Evolutionary conservation across 2,329 filamentous ascomycete genomes (phyloP), one percentile per base, ranked within the genome.

Genomic region (Phoma sp.): DNA sequence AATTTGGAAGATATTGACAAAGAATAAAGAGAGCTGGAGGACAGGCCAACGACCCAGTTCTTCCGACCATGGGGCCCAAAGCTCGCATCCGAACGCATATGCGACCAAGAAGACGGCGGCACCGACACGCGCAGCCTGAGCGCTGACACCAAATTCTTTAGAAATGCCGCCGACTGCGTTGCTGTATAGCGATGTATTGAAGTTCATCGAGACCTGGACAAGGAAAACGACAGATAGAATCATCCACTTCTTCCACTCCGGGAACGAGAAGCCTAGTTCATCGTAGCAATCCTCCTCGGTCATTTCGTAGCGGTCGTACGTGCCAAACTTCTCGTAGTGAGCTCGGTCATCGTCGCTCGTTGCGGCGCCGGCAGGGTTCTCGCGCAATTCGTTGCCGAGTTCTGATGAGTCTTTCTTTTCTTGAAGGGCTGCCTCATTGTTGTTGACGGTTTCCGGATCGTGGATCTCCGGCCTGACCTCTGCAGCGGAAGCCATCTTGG

Each of bases 51-150:
- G 85, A 17, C 91, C 91, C 42, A 93, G 80, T 67, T 95, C 91
- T 72, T 96, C 91, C 38, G 86, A 90, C 89, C 91, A 95, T 0
- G 91, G 91, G 0, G 91, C 91, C 91, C 91, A 95, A 0, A 93
- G 81, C 74, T 95, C 91, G 72, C 91, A 95, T 29, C 91, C 91
- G 70, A 95, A 93, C 30, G 90, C 91, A 72, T 96, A 95, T 2
- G 87, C 74, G 43, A 95, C 82, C 32, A 96, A 77, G 77, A 93
- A 95, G 58, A 92, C 84, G 77, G 90, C 88, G 54, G 90, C 89
- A 69, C 91, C 91, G 51, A 85, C 83, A 48, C 90, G 84, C 4
- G 87, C 90, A 4, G 83, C 85, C 72, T 91, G 88, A 23, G 78
- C 77, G 57, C 86, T 88, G 57, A 93, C 87, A 39, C 76, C 62